Evolutionary conservation across 306 rosid species (phyloP), one percentile per base, ranked within the genome.

Genomic region (Benincasa hispida): DNA sequence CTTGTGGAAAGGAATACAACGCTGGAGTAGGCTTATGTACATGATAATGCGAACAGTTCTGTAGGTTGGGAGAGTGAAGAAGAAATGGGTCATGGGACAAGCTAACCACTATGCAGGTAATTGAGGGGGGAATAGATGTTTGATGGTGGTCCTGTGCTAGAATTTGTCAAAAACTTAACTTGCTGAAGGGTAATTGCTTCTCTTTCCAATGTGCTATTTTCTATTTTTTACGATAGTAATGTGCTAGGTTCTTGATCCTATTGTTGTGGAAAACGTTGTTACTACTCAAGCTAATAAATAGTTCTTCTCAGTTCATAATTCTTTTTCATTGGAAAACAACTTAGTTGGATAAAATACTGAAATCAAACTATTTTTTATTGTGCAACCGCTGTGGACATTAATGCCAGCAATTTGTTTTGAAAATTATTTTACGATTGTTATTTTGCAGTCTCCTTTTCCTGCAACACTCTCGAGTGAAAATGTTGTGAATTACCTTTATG

Each of bases 1-100:
- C 90, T 80, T 93, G 98, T 53, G 97, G 97, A 67, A 84, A 83
- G 87, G 89, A 88, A 78, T 91, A 81, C 85, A 80, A 79, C 66
- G 88, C 90, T 68, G 85, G 87, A 28, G 79, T 88, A 60, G 87
- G 66, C 70, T 62, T 27, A 50, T 76, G 79, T 81, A 61, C 66
- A 55, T 72, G 61, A 83, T 77, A 32, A 77, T 84, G 50, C 78
- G 10, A 74, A 54, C 42, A n/a, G 51, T 51, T 73, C 28, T 41
- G 50, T 54, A 55, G 58, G 55, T 57, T 21, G 65, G 37, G 15
- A 66, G 61, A 3, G 47, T 72, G 37, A 47, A 22, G 60, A 54
- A 30, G 77, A 53, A 74, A 74, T 53, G 48, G 37, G 22, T n/a
- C 8, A 24, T n/a, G n/a, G n/a, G n/a, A n/a, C n/a, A 69, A 13